Percentiles rank a stretch among this genome's conserved stretches.
These are phyloP conservation scores for Ceraceosorus guamensis DNA, from an alignment of 1,284 basidiomycete species.

Conservation along the genomic window DNA sequence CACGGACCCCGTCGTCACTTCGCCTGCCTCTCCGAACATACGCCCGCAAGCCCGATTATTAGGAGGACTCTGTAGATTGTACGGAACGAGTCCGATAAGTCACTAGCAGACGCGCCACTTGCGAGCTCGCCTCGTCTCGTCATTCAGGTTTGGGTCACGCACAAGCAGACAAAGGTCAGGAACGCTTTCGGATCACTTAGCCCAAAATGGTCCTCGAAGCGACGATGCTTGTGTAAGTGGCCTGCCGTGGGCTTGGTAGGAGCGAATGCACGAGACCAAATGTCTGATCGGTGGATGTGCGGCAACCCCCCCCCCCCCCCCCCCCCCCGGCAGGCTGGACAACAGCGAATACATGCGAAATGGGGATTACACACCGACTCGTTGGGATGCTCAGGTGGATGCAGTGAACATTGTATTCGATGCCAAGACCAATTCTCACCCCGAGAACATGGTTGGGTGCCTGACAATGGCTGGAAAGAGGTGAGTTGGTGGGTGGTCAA, in stretches of 20 bases:
- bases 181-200: too few relatives aligned
- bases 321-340: constrained; percentile 23
- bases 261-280: neutral
- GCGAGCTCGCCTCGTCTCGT: too few relatives aligned
- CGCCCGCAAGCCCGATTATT: too few relatives aligned
- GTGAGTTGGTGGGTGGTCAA: constrained; percentile 3
- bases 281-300: neutral
- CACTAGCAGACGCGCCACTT: too few relatives aligned
- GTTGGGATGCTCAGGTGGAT: constrained; percentile 81
- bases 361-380: constrained; percentile 79
- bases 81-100: too few relatives aligned
- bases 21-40: too few relatives aligned
- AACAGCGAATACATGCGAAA: constrained; percentile 57
- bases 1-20: too few relatives aligned
- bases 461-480: constrained; percentile 81
- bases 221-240: constrained; percentile 45
- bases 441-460: constrained; percentile 91
- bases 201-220: constrained; percentile 45
- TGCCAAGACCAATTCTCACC: constrained; percentile 82
- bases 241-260: neutral
- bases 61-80: too few relatives aligned
- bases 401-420: constrained; percentile 85
- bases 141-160: too few relatives aligned
- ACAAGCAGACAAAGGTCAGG: too few relatives aligned
- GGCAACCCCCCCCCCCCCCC: too few relatives aligned